Base-by-base conservation (phyloP, 352 stramenopile species). In the Pythium aristosporum region DNA sequence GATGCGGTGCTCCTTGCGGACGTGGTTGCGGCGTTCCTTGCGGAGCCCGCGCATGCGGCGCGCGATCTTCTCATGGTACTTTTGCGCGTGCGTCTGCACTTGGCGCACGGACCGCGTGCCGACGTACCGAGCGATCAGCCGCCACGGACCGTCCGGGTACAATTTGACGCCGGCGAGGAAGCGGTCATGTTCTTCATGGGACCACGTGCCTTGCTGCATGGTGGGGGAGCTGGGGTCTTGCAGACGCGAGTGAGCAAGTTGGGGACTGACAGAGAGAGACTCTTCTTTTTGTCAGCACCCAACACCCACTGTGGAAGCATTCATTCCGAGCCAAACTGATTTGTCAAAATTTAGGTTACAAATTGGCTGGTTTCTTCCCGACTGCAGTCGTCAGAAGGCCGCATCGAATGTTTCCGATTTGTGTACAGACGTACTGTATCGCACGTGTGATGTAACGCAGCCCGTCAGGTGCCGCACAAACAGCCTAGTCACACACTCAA, bases 171-270 rank as follows among this genome's bases (percentile, higher is more conserved):
- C 61, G 15, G 55, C 46, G 46, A 73, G 57, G 36, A 73, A 73
- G 25, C 61, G 67, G 30, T 69, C 61, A 39, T 73, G 67, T 30
- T 73, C 67, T n/a, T 69, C 67, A 6, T 73, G 41, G n/a, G 61
- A 66, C 67, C 67, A 69, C 23, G 59, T 57, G 46, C 61, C 61
- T 51, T 60, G 61, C 32, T 67, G 57, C 61, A 67, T 67, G n/a
- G 7, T 50, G 30, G 32, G 12, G 37, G 18, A 7, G 50, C 9
- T 20, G 10, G 30, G 25, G 15, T 25, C 3, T 46, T 46, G 39
- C 18, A 16, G 39, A 20, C 13, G 18, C 13, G 39, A 52, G 20
- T 7, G 28, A 34, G 46, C 46, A 52, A 52, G 21, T 32, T 52
- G 46, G 46, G 12, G 46, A 52, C 46, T 52, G 46, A 32, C 25